A percentile compares a stretch with the other conserved stretches of the same genome.
phyloP scores from a whole-genome alignment of 352 stramenopile species.

The Globisporangium nunn region DNA sequence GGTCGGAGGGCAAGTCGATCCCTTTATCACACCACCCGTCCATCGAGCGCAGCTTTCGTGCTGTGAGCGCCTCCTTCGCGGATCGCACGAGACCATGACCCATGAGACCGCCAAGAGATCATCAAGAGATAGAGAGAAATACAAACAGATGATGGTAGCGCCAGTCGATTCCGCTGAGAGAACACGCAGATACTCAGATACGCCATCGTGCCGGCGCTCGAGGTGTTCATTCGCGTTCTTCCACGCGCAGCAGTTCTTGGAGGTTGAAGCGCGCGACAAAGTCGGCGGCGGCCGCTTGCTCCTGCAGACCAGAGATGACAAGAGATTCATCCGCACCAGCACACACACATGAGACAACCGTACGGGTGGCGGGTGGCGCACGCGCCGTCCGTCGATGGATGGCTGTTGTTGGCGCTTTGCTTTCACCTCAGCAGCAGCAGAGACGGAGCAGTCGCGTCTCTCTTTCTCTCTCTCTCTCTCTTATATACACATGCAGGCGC shows the following conservation, averaged over 20 bases:
- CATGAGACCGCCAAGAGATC: neutral
- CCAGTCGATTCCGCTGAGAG: too few species aligned
- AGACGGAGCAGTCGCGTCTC: neutral
- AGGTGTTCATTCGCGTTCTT: constrained; percentile 9
- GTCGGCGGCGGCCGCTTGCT: constrained; percentile 39
- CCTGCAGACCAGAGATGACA: constrained; percentile 12
- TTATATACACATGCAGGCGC: neutral
- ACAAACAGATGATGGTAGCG: neutral
- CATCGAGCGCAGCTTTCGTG: neutral
- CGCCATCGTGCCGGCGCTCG: neutral
- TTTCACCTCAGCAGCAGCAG: neutral
- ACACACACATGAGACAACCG: neutral
- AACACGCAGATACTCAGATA: too few species aligned
- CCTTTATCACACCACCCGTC: neutral
- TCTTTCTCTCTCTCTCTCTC: constrained; percentile 1
- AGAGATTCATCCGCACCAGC: neutral
- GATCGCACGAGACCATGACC: neutral
- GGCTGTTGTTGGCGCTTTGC: neutral
- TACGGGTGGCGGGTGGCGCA: neutral
- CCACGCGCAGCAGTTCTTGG: constrained; percentile 46
- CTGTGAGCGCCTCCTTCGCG: neutral
- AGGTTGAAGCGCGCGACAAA: constrained; percentile 72
- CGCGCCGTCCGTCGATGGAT: neutral
- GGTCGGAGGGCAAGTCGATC: too few species aligned
- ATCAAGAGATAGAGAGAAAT: neutral